Evolutionary conservation across 2,329 filamentous ascomycete species (phyloP).

Genomic region (Biscogniauxia sp.): DNA sequence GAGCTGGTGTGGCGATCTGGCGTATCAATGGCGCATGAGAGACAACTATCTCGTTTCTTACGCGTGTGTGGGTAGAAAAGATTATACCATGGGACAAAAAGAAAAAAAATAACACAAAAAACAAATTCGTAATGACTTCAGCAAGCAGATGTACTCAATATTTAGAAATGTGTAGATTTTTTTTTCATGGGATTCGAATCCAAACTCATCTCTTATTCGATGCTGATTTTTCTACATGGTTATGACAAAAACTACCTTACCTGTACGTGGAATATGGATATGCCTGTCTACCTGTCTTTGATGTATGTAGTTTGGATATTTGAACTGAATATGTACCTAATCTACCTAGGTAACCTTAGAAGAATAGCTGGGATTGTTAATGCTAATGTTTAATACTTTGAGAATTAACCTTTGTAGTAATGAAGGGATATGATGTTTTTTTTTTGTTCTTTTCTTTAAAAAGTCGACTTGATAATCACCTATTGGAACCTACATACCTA

Average conservation of each 20-base stretch:
- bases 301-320: no score
- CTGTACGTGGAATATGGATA: no score
- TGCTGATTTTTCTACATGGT: background rate
- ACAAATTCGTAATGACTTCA: background rate
- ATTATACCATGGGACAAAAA: conserved; percentile 24
- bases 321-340: no score
- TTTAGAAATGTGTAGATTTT: background rate
- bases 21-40: conserved; percentile 16
- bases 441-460: no score
- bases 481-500: no score
- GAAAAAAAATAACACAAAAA: conserved; percentile 7
- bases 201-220: background rate
- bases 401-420: no score
- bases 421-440: no score
- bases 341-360: no score
- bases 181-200: background rate
- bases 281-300: no score
- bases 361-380: no score
- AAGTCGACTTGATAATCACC: no score
- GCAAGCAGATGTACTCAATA: background rate
- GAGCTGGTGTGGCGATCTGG: conserved; percentile 23
- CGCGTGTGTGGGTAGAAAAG: conserved; percentile 21
- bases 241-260: background rate
- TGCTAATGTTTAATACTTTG: no score
- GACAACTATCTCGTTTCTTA: conserved; percentile 15